Conservation (phyloP, 495 filamentous ascomycete genomes). For the Cetradonia linearis region DNA sequence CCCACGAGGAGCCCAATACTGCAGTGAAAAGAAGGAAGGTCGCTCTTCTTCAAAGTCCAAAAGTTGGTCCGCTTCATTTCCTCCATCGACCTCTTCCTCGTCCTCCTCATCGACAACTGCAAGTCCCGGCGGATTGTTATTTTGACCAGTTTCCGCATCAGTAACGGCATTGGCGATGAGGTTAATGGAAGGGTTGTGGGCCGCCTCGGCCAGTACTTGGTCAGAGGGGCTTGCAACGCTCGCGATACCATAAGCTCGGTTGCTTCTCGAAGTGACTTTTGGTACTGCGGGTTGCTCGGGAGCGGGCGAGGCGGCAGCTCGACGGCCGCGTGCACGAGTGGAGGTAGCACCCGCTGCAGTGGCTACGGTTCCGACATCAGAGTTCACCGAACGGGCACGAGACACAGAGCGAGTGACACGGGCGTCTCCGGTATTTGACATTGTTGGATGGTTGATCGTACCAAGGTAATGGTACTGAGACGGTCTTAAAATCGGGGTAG, state of each 20-base stretch:
- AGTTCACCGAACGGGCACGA: slow-evolving; percentile 4
- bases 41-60: background rate
- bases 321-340: background rate
- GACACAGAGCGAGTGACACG: slow-evolving; percentile 13
- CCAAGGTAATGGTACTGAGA: background rate
- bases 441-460: background rate
- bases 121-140: background rate
- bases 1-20: slow-evolving; percentile 1
- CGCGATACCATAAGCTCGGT: slow-evolving; percentile 10
- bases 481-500: background rate
- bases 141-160: background rate
- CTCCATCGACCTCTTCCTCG: background rate
- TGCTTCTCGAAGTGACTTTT: background rate
- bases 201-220: slow-evolving; percentile 8
- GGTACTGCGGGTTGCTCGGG: background rate
- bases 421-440: background rate
- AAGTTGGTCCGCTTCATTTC: background rate
- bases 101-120: background rate
- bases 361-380: background rate
- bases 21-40: background rate
- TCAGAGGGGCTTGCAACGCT: background rate
- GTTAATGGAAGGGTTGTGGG: background rate
- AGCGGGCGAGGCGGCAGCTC: slow-evolving; percentile 1
- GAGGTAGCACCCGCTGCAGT: slow-evolving; percentile 1
- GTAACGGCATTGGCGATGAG: slow-evolving; percentile 9